Conservation (phyloP, 306 rosid species). For the Fragaria vesca region DNA sequence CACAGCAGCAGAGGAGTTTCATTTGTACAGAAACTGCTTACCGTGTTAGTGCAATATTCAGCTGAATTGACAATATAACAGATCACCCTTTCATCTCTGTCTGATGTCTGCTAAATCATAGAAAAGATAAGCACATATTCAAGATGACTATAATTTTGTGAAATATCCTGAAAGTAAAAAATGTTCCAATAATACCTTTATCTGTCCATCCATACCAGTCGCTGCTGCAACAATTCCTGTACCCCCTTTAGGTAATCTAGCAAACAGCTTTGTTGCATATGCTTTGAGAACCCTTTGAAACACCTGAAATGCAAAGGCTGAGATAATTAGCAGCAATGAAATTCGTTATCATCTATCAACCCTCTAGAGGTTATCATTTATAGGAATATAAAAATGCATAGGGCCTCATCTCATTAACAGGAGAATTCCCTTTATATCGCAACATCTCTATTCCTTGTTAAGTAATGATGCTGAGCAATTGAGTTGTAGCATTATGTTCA, state of each 20-base stretch:
- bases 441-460: not conserved
- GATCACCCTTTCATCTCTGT: conserved; percentile 94
- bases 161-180: conserved; percentile 23
- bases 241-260: conserved; percentile 96
- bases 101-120: conserved; percentile 76
- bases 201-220: conserved; percentile 99
- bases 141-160: conserved; percentile 20
- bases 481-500: not conserved
- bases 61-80: conserved; percentile 97
- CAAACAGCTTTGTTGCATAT: conserved; percentile 84
- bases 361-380: not conserved
- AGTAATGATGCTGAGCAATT: not conserved
- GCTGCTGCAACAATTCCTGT: conserved; percentile 99
- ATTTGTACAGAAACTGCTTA: conserved; percentile 37
- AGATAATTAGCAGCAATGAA: not conserved
- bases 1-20: conserved; percentile 7
- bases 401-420: not conserved
- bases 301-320: conserved; percentile 54
- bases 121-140: conserved; percentile 20
- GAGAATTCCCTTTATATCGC: not conserved
- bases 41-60: conserved; percentile 93
- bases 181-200: conserved; percentile 62
- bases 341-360: not conserved
- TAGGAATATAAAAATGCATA: not conserved
- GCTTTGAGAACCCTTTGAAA: conserved; percentile 94